Base-by-base conservation (phyloP, 805 yeast species). In the Pichia membranifaciens region DNA sequence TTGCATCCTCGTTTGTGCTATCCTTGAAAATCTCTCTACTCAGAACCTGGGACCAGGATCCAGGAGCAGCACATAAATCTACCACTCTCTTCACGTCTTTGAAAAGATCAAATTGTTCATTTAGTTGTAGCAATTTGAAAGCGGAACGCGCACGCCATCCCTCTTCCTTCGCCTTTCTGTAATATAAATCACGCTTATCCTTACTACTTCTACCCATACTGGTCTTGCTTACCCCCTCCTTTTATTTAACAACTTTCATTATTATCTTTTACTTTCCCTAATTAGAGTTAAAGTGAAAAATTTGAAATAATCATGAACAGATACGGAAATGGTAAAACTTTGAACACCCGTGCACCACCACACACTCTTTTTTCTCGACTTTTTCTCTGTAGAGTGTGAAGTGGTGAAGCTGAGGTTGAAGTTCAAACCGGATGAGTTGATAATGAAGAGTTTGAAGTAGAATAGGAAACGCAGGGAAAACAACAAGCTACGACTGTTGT, bases 131-230 rank as follows among this genome's bases (percentile, higher is more conserved):
- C 10, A 93, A 75, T 62, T 93, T 93, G 73, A 88, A 93, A 0
- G 99, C 99, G 0, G 97, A 89, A 38, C 99, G 73, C 1, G 99
- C 99, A 57, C 99, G 74, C 87, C 95, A 93, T 12, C 99, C 99
- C 64, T 90, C 95, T 62, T 93, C 99, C 61, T 93, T 93, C 48
- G 99, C 99, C 62, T 87, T 82, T 65, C 99, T 72, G 58, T 87
- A 87, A 68, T 90, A 91, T 49, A 90, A 68, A 66, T 90, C 98
- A 65, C 98, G 74, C 66, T 91, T 91, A 63, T 91, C 97, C 61
- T 91, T 91, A 67, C 96, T 86, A 56, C 90, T 81, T 64, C 90
- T 90, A 38, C 98, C 98, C 97, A 91, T 90, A 2, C 22, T 18
- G 22, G 5, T 20, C 33, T 20, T 31, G n/a, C 20, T 25, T 18